Evolutionary conservation across 176 grass and related monocot genomes (phyloP), one percentile per base, ranked within the genome.

Genomic region (Tuctoria greenei): DNA sequence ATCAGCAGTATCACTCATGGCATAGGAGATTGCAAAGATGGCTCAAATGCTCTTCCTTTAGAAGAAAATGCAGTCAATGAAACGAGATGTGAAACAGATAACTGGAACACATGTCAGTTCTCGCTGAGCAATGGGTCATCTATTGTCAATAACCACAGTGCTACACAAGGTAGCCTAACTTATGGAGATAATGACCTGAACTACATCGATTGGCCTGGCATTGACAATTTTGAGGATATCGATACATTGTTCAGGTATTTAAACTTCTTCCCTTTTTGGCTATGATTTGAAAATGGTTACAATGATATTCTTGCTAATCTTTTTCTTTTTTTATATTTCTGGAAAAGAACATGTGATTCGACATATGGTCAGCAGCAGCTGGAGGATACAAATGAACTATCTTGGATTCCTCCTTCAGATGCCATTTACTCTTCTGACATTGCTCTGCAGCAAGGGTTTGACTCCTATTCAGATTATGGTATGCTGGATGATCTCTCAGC

Each of bases 191-290:
- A 83, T 90, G 90, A 97, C 85, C 74, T 97, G 54, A 81, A 74
- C 70, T 92, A 91, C 73, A 89, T 89, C 42, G 91, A 97, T 67
- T 97, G 94, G 94, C 88, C 86, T 59, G 72, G 78, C 52, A 97
- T 97, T 51, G 94, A 91, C 61, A 93, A 93, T 87, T 93, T 91
- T 24, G 91, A 93, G 78, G 94, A 93, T 73, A 84, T 97, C 7
- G 94, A 93, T 40, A 87, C 71, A 82, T 76, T 97, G 57, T 97
- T 97, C 91, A 97, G 94, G 94, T 97, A 92, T 67, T 79, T 63
- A 21, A 35, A 84, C 54, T 74, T 26, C 45, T 10, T 62, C 44
- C 28, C 5, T 60, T 69, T 14, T 25, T 64, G 12, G 15, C 28
- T 87, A 4, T 51, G 20, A 20, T 0, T 66, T 5, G 24, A 54